Percentiles rank a stretch among this genome's conserved stretches.
These are phyloP conservation scores for Phytophthora rubi DNA, from an alignment of 352 stramenopile genomes.

Conservation along the genomic window DNA sequence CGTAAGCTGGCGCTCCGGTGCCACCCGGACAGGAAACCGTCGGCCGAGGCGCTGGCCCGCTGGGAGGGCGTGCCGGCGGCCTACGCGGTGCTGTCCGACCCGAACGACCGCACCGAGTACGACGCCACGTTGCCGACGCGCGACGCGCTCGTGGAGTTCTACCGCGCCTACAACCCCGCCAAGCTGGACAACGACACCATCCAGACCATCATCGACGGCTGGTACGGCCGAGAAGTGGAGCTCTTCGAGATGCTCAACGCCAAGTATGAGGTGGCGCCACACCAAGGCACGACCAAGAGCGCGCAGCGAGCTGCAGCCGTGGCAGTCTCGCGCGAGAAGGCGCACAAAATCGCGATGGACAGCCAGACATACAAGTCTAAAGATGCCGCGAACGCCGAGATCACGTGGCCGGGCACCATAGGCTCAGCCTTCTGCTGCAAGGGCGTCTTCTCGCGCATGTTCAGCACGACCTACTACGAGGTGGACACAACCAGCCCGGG, in stretches of 20 bases:
- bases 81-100: conserved; percentile 80
- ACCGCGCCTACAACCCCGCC: conserved; percentile 82
- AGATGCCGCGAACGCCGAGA: conserved; percentile 57
- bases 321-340: conserved; percentile 58
- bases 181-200: conserved; percentile 89
- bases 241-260: conserved; percentile 88
- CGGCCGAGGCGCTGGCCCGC: conserved; percentile 58
- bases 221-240: conserved; percentile 84
- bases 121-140: conserved; percentile 78
- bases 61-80: conserved; percentile 82
- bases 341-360: conserved; percentile 65
- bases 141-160: conserved; percentile 84
- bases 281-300: conserved; percentile 70
- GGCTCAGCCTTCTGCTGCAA: conserved; percentile 79
- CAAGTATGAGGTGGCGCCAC: conserved; percentile 86
- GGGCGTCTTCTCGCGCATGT: conserved; percentile 54
- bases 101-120: conserved; percentile 81
- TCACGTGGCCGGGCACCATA: conserved; percentile 62
- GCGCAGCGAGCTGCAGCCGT: conserved; percentile 46
- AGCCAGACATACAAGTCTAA: conserved; percentile 63
- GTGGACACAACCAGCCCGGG: conserved; percentile 79
- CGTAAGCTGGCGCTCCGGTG: conserved; percentile 86
- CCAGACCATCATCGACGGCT: conserved; percentile 87
- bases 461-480: conserved; percentile 81
- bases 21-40: conserved; percentile 94